Base-by-base conservation (phyloP, 2,329 filamentous ascomycete species). In the Colletotrichum lupini region DNA sequence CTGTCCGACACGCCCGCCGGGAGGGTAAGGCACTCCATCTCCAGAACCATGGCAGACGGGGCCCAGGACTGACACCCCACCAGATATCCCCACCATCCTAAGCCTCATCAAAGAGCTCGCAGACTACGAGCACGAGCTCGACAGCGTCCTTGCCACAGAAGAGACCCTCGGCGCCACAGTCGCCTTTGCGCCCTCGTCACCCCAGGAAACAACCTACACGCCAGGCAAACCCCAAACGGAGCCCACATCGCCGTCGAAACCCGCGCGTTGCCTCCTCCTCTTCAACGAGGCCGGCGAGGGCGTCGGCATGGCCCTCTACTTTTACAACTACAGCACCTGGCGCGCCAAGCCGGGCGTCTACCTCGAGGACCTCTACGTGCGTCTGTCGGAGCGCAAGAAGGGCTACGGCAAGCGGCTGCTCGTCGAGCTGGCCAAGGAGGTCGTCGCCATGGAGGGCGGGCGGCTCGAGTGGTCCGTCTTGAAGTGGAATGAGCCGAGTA, bases 271-370 rank as follows among this genome's bases (percentile, higher is more conserved):
- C 62, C 87, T 97, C 42, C 83, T 97, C 11, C 83, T 96, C 67
- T 87, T 87, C 76, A 83, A 87, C 26, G 83, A 86, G 12, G 82
- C 84, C 6, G 82, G 85, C 12, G 80, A 84, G 52, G 81, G 82
- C 0, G 93, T 91, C 0, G 95, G 93, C 60, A 94, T 98, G 89
- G 95, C 95, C 1, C 84, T 98, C 53, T 98, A 95, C 85, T 98
- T 97, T 82, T 95, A 96, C 87, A 98, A 96, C 84, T 98, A 98
- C 84, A 95, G 92, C 79, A 98, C 96, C 0, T 98, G 97, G 97
- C 90, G 93, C 9, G 90, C 93, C n/a, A 90, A 90, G 58, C 91
- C 95, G 0, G 96, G 96, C 3, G 93, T 99, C 79, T 98, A 97
- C 82, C 91, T 98, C 49, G 96, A 98, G 82, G 96, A 98, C 80